Evolutionary conservation across 208 protist genomes (phyloP), one percentile per base, ranked within the genome.

Genomic region (Lotmaria passim): DNA sequence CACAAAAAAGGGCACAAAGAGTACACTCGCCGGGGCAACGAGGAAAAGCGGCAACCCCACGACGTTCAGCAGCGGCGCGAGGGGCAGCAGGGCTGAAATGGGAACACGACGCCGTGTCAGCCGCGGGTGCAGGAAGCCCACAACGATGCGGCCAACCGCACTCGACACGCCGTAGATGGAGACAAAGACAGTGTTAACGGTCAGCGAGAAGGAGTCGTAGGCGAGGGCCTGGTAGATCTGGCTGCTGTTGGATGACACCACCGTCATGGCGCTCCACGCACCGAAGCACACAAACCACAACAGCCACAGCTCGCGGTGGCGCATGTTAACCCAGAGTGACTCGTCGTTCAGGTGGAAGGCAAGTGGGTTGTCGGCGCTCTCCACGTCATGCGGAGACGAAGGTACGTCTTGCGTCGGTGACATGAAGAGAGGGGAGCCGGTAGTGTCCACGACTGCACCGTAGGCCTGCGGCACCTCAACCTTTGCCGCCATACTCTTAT

Each of bases 281-380:
- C 79, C 86, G 38, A 94, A 82, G 61, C 85, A 94, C 26, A 92
- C 78, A n/a, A 77, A 83, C 89, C 89, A 94, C 85, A 94, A 70
- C n/a, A 94, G 52, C 89, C 89, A 93, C 43, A 94, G 53, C 30
- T 94, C 89, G 23, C 75, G 52, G 60, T 83, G 64, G 7, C 43
- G 75, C 39, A 94, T 23, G 64, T 94, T 94, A 14, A 69, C 63
- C 47, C 47, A 74, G 41, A 94, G 74, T 10, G 85, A 66, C 21
- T 63, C 28, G 14, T 59, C 43, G 61, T 94, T 94, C 24, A 94
- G 58, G 19, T 33, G 11, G 28, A 52, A 36, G 3, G 38, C 44
- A 2, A 43, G 43, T 36, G 28, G 38, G 24, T 51, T 77, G 19
- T 70, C 73, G 21, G 48, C 24, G 39, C 52, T 28, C 19, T 62